These are phyloP conservation scores for Coemansia sp. DNA, from an alignment of 192 early-diverging fungal genomes.

Conservation along the genomic window DNA sequence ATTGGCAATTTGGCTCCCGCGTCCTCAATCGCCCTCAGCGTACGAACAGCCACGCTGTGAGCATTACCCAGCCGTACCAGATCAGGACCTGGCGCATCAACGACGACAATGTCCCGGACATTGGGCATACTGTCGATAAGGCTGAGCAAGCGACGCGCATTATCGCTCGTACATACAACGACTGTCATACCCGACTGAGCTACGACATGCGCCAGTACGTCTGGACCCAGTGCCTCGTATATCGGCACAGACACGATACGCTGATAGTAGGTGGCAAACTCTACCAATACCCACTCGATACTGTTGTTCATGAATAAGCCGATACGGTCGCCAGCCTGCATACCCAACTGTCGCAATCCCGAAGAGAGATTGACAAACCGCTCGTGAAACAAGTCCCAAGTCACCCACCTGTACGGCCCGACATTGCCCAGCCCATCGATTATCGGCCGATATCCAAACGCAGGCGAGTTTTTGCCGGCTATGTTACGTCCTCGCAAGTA, in stretches of 20 bases:
- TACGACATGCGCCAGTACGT: slow-evolving; percentile 78
- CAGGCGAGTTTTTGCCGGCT: slow-evolving; percentile 57
- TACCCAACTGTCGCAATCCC: slow-evolving; percentile 41
- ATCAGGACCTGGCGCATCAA: slow-evolving; percentile 46
- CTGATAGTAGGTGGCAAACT: slow-evolving; percentile 69
- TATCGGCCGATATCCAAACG: slow-evolving; percentile 69
- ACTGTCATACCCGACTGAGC: slow-evolving; percentile 78
- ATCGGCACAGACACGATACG: slow-evolving; percentile 78
- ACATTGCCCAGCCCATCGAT: slow-evolving; percentile 60
- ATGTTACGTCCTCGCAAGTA: slow-evolving; percentile 69
- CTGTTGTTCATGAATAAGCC: slow-evolving; percentile 79
- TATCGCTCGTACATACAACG: slow-evolving; percentile 67
- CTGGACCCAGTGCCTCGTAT: slow-evolving; percentile 84
- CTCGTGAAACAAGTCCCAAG: slow-evolving; percentile 62
- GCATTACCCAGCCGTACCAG: slow-evolving; percentile 37
- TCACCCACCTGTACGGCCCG: slow-evolving; percentile 69
- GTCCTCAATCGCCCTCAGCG: slow-evolving; percentile 28
- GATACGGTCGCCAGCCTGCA: slow-evolving; percentile 46
- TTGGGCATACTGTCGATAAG: slow-evolving; percentile 39
- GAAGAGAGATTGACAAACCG: slow-evolving; percentile 67
- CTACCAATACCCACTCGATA: slow-evolving; percentile 80
- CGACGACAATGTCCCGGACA: slow-evolving; percentile 58
- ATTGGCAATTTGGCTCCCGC: slow-evolving; percentile 56
- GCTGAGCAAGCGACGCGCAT: slow-evolving; percentile 37
- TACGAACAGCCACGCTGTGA: slow-evolving; percentile 40